These are phyloP conservation scores for Globisporangium cylindrosporum DNA, from an alignment of 352 stramenopile genomes.

Conservation along the genomic window DNA sequence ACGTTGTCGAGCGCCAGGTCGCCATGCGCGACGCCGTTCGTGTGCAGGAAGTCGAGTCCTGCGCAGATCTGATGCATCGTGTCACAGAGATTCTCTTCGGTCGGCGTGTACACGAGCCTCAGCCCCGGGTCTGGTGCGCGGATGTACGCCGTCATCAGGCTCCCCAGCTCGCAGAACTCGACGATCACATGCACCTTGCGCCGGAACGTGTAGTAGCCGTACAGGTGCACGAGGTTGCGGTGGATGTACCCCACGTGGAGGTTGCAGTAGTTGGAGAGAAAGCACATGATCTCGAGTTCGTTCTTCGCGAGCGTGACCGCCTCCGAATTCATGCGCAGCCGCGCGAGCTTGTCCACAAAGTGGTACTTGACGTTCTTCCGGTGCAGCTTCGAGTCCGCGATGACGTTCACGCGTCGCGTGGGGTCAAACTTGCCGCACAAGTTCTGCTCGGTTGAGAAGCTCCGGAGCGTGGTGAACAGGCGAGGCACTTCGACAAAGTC, in stretches of 20 bases:
- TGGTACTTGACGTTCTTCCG: slow-evolving; percentile 44
- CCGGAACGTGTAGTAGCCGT: slow-evolving; percentile 48
- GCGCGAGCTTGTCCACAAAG: slow-evolving; percentile 56
- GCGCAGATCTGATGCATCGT: slow-evolving; percentile 86
- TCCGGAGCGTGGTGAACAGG: slow-evolving; percentile 47
- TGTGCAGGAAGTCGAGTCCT: slow-evolving; percentile 50
- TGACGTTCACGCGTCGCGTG: slow-evolving; percentile 49
- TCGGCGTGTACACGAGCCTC: slow-evolving; percentile 12
- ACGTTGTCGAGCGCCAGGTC: slow-evolving; percentile 77
- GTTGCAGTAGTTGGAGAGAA: slow-evolving; percentile 41
- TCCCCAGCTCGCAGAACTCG: slow-evolving; percentile 64
- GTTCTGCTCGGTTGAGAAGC: slow-evolving; percentile 65
- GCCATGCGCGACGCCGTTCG: slow-evolving; percentile 55
- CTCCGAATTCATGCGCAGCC: slow-evolving; percentile 35
- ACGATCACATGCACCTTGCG: slow-evolving; percentile 53
- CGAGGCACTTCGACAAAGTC: slow-evolving; percentile 24
- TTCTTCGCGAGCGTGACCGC: slow-evolving; percentile 40
- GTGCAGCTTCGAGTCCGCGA: slow-evolving; percentile 47
- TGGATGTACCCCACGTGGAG: slow-evolving; percentile 36
- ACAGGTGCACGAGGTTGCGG: slow-evolving; percentile 49
- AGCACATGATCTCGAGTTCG: slow-evolving; percentile 63
- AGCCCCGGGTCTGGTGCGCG: not conserved
- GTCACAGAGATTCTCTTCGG: slow-evolving; percentile 45
- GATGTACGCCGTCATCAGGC: slow-evolving; percentile 51
- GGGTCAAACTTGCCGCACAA: slow-evolving; percentile 56